These are phyloP conservation scores for Carex pumila DNA, from an alignment of 176 grass and related monocot species.

Conservation along the genomic window DNA sequence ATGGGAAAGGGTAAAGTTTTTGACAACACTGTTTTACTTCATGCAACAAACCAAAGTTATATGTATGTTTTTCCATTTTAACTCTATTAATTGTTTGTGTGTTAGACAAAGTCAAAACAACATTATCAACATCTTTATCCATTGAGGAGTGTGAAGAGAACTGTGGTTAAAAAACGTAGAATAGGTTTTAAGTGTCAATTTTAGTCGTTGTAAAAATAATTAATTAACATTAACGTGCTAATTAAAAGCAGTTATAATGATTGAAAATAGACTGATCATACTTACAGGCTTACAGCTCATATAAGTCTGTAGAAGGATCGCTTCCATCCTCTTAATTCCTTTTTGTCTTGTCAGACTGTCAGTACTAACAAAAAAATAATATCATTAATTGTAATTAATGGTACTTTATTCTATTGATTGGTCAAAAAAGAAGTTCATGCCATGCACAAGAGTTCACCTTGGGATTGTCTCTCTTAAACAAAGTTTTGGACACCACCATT, in stretches of 20 bases:
- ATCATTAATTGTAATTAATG: background rate
- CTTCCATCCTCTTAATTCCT: background rate
- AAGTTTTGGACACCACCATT: background rate
- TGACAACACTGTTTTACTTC: too few species aligned
- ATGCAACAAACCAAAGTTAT: too few species aligned
- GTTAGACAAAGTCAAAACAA: too few species aligned
- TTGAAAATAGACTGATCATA: background rate
- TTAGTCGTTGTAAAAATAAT: background rate
- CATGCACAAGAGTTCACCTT: background rate
- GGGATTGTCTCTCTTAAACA: background rate
- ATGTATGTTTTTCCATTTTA: too few species aligned
- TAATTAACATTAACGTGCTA: background rate
- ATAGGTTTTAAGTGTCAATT: background rate
- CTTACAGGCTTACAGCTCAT: background rate
- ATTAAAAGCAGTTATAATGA: background rate
- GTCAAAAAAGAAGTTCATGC: background rate
- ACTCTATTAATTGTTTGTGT: too few species aligned
- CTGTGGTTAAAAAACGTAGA: background rate
- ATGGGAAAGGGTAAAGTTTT: too few species aligned
- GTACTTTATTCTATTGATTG: background rate
- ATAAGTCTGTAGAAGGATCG: background rate
- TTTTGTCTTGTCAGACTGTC: background rate
- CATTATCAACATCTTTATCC: too few species aligned
- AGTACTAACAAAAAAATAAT: background rate
- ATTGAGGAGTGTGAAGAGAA: too few species aligned